These are phyloP conservation scores for Epithele typhae DNA, from an alignment of 768 basidiomycete species.

Conservation along the genomic window DNA sequence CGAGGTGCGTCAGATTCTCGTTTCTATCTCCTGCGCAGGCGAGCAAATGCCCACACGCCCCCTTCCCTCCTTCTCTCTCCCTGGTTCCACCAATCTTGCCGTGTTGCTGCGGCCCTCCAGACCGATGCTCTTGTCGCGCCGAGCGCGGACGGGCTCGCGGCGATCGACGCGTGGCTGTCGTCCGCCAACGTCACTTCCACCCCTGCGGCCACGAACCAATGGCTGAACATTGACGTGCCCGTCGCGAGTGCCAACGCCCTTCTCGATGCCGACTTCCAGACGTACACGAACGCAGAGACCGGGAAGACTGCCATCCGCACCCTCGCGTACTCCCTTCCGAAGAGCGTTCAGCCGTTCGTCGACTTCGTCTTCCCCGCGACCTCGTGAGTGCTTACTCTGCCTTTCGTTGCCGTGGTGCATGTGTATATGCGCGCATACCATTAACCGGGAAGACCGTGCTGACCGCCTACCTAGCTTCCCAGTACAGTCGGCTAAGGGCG, in stretches of 20 bases:
- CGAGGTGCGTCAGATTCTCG: conserved; percentile 25
- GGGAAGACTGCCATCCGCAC: conserved; percentile 29
- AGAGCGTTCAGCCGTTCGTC: conserved; percentile 25
- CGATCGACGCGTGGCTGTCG: conserved; percentile 21
- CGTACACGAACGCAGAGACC: conserved; percentile 27
- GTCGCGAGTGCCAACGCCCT: conserved; percentile 30
- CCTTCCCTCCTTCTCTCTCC: neutral
- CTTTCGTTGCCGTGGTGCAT: too few relatives aligned
- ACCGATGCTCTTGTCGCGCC: conserved; percentile 23
- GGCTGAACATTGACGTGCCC: conserved; percentile 28
- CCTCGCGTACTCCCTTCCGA: conserved; percentile 33
- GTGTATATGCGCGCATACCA: too few relatives aligned
- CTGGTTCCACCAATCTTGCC: too few relatives aligned
- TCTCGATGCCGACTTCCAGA: conserved; percentile 29
- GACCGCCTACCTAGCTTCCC: conserved; percentile 33
- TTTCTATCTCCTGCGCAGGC: too few relatives aligned
- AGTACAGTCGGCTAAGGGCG: neutral
- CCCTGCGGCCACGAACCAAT: conserved; percentile 28
- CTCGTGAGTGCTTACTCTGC: conserved; percentile 20
- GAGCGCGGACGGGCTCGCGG: conserved; percentile 17
- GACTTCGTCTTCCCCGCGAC: conserved; percentile 28
- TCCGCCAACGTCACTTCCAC: conserved; percentile 21
- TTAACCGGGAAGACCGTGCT: too few relatives aligned
- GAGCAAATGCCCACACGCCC: neutral
- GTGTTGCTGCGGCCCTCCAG: conserved; percentile 6